Evolutionary conservation across 2,329 filamentous ascomycete genomes (phyloP), one percentile per base, ranked within the genome.

Genomic region (Pseudonectria foliicola): DNA sequence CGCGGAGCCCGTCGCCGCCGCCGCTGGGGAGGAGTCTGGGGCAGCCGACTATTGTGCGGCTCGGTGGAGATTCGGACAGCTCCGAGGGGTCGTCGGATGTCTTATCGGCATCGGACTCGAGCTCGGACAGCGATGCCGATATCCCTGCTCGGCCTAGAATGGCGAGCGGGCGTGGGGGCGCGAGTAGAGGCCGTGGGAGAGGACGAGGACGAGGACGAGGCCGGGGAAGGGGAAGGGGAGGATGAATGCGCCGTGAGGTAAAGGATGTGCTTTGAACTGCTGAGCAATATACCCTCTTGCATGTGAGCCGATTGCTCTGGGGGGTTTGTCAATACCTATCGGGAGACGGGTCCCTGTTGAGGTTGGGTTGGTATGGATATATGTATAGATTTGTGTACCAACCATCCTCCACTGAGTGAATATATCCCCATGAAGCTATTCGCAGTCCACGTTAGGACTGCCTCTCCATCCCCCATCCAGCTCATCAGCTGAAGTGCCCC

Each of bases 151-250:
- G 42, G 40, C 37, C 40, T 6, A 29, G 16, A 4, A 23, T 8
- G 13, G 13, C 23, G 4, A 28, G 7, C 15, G 25, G 32, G 12
- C 24, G 15, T n/a, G 27, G 44, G n/a, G 41, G 43, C n/a, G 29
- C 42, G 27, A 36, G 37, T 11, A 32, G 21, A 6, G 31, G 45
- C 18, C 42, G 49, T 6, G 38, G 54, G 27, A 46, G 43, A 2
- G 38, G 48, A 7, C 51, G 48, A n/a, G 37, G 52, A 13, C 46
- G 47, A 11, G 37, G 56, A 21, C 45, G 47, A 11, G 39, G 48
- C 16, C 45, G 52, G 4, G 42, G 53, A 21, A 42, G 52, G 4
- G 42, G 53, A 21, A 42, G 53, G 8, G 43, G 46, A 14, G 37
- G 54, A 29, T 39, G 45, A 15, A 37, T 37, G 2, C 16, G 38